These are phyloP conservation scores for Boechera stricta DNA, from an alignment of 345 rosid genomes.

Conservation along the genomic window DNA sequence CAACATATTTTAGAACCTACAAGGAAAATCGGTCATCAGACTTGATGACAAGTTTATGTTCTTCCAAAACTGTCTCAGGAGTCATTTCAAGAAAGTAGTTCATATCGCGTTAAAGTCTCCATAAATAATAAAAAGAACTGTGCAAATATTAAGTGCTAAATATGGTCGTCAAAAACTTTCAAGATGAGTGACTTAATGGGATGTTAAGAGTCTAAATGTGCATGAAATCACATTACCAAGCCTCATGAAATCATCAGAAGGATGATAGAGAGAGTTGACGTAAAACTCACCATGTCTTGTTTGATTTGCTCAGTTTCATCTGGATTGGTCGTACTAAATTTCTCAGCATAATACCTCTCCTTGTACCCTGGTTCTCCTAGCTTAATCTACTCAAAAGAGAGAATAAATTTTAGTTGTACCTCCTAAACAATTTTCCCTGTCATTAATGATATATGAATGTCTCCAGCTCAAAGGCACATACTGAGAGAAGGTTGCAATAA, in stretches of 20 bases:
- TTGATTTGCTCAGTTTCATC: slow-evolving; percentile 68
- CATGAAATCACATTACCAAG: too few relatives aligned
- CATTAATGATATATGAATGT: slow-evolving; percentile 17
- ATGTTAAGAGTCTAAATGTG: slow-evolving; percentile 14
- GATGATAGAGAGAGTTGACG: background rate
- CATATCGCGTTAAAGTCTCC: slow-evolving; percentile 1
- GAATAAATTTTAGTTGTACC: slow-evolving; percentile 8
- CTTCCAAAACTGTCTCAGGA: background rate
- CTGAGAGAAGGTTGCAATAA: background rate
- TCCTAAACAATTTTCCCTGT: slow-evolving; percentile 1
- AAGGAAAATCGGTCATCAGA: slow-evolving; percentile 34
- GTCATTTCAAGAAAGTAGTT: slow-evolving; percentile 8
- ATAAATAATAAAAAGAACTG: slow-evolving; percentile 3
- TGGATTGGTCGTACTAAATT: slow-evolving; percentile 64
- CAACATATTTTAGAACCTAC: slow-evolving; percentile 91
- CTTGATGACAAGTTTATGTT: slow-evolving; percentile 11
- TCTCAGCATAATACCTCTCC: slow-evolving; percentile 91
- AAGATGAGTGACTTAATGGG: slow-evolving; percentile 15
- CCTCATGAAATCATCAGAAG: background rate
- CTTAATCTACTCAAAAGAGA: slow-evolving; percentile 60
- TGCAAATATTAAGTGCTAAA: background rate
- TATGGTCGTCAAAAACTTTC: background rate
- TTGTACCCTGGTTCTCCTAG: slow-evolving; percentile 97
- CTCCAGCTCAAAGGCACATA: slow-evolving; percentile 11
- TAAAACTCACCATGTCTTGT: slow-evolving; percentile 72